Conservation (phyloP, 225 moss, liverwort and hornwort genomes). For the Climacium dendroides region DNA sequence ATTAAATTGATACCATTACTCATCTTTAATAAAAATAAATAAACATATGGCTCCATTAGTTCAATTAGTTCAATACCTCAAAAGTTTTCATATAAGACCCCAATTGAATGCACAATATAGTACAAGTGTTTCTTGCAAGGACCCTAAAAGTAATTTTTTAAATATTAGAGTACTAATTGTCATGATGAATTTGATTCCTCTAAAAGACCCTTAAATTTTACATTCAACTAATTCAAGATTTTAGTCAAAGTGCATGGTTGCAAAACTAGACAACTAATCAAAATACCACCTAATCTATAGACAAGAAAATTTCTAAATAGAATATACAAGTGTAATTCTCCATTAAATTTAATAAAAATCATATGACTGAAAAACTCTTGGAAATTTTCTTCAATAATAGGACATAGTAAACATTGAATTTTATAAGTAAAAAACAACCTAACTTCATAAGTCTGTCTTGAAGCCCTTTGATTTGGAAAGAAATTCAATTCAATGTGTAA, state of each 20-base stretch:
- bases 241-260: not conserved
- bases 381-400: not conserved
- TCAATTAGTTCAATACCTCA: too few species aligned
- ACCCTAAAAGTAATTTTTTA: too few species aligned
- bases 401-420: not conserved
- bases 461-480: too few species aligned
- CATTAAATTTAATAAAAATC: not conserved
- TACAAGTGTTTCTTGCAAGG: too few species aligned
- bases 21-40: too few species aligned
- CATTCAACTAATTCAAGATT: too few species aligned
- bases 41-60: too few species aligned
- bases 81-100: too few species aligned
- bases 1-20: too few species aligned
- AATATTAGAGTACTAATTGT: too few species aligned
- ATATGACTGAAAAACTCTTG: not conserved
- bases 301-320: not conserved
- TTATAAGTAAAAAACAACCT: not conserved
- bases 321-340: not conserved
- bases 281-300: not conserved
- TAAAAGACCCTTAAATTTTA: not conserved
- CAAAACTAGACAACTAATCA: fast-evolving
- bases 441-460: not conserved
- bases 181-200: not conserved
- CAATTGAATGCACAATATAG: too few species aligned
- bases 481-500: too few species aligned